A percentile compares a stretch with the other conserved stretches of the same genome.
Conservation (phyloP, 169 alveolate species). For the Plasmodium coatneyi region DNA sequence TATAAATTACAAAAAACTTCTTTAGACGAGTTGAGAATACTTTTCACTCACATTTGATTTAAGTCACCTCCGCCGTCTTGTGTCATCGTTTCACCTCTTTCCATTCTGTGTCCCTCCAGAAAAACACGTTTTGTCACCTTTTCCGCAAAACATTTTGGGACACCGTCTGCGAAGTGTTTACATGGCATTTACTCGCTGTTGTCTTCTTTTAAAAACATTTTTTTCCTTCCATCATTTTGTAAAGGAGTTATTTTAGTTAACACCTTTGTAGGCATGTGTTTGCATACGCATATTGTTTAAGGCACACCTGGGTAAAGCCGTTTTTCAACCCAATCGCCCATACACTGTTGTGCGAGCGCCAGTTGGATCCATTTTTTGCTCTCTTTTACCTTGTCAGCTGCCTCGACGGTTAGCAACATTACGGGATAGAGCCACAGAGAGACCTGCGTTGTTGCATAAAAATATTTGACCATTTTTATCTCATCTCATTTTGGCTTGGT, state of each 20-base stretch:
- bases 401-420: neutral
- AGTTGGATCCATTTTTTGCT: neutral
- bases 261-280: neutral
- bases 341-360: neutral
- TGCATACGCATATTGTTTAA: neutral
- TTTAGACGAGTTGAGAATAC: neutral
- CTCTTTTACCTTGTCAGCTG: neutral
- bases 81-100: neutral
- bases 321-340: neutral
- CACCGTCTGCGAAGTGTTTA: slow-evolving; percentile 5
- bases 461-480: neutral
- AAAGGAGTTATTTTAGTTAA: neutral
- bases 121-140: slow-evolving; percentile 9
- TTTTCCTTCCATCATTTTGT: neutral
- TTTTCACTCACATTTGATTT: slow-evolving; percentile 11
- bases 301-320: neutral
- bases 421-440: neutral
- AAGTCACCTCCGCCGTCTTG: slow-evolving; percentile 10
- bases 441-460: neutral
- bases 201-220: slow-evolving; percentile 46
- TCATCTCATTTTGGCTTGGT: slow-evolving; percentile 4
- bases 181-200: neutral
- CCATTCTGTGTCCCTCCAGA: neutral
- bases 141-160: slow-evolving; percentile 28
- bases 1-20: neutral